Percentiles rank a stretch among this genome's conserved stretches.
Evolutionary conservation across 106 monocot species (phyloP).

Genomic region (Vanilla planifolia): DNA sequence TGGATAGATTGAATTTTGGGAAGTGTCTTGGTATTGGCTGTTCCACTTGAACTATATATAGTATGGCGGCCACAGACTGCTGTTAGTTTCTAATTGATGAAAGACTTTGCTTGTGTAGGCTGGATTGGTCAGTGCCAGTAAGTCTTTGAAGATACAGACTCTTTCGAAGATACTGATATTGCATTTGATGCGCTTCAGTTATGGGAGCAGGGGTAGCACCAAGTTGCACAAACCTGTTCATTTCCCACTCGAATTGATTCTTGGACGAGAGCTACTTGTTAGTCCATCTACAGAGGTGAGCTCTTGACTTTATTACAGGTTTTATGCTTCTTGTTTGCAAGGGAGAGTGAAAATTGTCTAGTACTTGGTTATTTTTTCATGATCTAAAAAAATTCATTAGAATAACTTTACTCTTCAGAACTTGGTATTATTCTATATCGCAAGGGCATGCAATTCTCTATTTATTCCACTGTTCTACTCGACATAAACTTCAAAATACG

Average conservation of each 20-base stretch:
- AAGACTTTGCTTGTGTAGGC: slow-evolving; percentile 37
- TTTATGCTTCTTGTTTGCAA: neutral
- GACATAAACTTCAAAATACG: too few relatives aligned
- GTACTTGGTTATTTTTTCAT: too few relatives aligned
- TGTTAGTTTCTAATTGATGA: neutral
- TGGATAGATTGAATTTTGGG: too few relatives aligned
- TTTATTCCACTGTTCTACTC: too few relatives aligned
- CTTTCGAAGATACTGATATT: slow-evolving; percentile 85
- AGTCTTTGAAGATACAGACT: slow-evolving; percentile 76
- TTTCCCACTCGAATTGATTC: slow-evolving; percentile 70
- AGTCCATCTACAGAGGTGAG: slow-evolving; percentile 70
- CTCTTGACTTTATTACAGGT: neutral
- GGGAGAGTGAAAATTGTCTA: too few relatives aligned
- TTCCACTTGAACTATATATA: too few relatives aligned
- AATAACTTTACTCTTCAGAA: too few relatives aligned
- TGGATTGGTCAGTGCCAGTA: slow-evolving; percentile 66
- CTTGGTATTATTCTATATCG: too few relatives aligned
- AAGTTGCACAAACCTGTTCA: slow-evolving; percentile 76
- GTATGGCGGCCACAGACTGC: too few relatives aligned
- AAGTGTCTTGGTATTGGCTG: too few relatives aligned
- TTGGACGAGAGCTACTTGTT: slow-evolving; percentile 73
- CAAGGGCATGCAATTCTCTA: too few relatives aligned
- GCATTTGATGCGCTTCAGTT: slow-evolving; percentile 95
- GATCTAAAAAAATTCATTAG: too few relatives aligned
- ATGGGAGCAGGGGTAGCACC: slow-evolving; percentile 71